Base-by-base conservation (phyloP, 495 filamentous ascomycete species). In the Talaromyces borbonicus region DNA sequence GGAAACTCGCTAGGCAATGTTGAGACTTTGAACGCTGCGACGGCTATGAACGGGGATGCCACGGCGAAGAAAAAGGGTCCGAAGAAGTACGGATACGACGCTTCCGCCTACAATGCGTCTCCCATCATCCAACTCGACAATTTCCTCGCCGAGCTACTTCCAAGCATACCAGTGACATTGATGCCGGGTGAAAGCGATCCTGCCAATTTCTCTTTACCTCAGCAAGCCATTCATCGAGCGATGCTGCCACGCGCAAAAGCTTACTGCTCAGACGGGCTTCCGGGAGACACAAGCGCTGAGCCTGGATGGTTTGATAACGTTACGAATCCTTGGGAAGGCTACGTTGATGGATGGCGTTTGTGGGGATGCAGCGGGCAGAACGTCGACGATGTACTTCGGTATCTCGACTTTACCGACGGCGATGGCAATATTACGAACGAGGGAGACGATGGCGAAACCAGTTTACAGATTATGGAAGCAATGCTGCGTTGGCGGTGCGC, bases 11-110 rank as follows among this genome's bases (percentile, higher is more conserved):
- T 97, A 16, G 71, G 77, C 1, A 71, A 81, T 22, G 72, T 74
- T 11, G 61, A 78, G 12, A 59, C 63, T 15, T 38, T 38, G 5
- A 60, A 57, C 6, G 42, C 58, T 8, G 61, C 58, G 9, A 26
- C 52, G 22, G n/a, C 41, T 24, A 42, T 39, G 18, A 49, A 57
- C 11, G 65, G 71, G 8, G 61, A 59, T 11, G 47, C 43, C 2
- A 49, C 41, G 1, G 58, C 58, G 41, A 75, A 74, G 51, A 79
- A 77, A 46, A 56, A 58, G 19, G 56, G 54, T 4, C 61, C 59
- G 20, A 94, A 90, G 58, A 95, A 92, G 51, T 97, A 97, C 65
- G 90, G 93, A 42, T 97, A 97, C 67, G 92, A 97, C 60, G 79
- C 84, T 43, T 78, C 80, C 24, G 62, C 84, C 1, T 97, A 95